Conservation (phyloP, 1,139 yeast genomes). For the Hemisphaericaspora xylofermentans region DNA sequence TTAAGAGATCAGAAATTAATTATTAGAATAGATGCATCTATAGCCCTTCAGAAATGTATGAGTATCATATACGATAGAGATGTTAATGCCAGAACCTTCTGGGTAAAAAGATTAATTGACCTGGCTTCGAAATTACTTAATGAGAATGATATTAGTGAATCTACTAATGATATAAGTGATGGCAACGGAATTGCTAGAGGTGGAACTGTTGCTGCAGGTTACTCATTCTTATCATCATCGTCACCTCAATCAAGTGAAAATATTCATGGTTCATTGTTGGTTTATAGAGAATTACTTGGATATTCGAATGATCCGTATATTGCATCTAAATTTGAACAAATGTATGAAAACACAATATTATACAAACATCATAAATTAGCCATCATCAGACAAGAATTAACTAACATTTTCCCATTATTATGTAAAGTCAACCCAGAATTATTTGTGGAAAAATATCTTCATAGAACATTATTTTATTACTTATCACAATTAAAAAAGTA, state of each 20-base stretch:
- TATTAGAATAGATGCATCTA: constrained; percentile 82
- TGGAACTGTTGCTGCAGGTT: constrained; percentile 17
- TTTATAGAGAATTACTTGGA: constrained; percentile 76
- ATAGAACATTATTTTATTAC: constrained; percentile 75
- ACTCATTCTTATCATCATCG: constrained; percentile 26
- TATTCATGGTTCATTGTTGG: constrained; percentile 82
- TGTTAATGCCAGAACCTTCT: constrained; percentile 61
- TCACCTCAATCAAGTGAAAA: constrained; percentile 54
- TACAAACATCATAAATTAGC: constrained; percentile 78
- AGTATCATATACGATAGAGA: constrained; percentile 80
- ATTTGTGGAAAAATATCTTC: constrained; percentile 80
- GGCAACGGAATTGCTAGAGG: constrained; percentile 2
- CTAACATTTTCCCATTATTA: constrained; percentile 76
- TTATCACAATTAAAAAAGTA: constrained; percentile 75
- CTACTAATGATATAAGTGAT: constrained; percentile 5
- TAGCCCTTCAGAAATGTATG: constrained; percentile 74
- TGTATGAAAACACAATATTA: constrained; percentile 71
- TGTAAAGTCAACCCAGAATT: constrained; percentile 76
- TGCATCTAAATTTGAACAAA: constrained; percentile 60
- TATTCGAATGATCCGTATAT: constrained; percentile 58
- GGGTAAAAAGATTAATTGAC: constrained; percentile 73
- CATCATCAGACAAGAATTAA: constrained; percentile 77
- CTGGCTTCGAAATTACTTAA: constrained; percentile 47
- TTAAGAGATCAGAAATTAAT: constrained; percentile 73
- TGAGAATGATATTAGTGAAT: constrained; percentile 18